Conservation (phyloP, 2,329 filamentous ascomycete species). For the Verticillium albo-atrum region DNA sequence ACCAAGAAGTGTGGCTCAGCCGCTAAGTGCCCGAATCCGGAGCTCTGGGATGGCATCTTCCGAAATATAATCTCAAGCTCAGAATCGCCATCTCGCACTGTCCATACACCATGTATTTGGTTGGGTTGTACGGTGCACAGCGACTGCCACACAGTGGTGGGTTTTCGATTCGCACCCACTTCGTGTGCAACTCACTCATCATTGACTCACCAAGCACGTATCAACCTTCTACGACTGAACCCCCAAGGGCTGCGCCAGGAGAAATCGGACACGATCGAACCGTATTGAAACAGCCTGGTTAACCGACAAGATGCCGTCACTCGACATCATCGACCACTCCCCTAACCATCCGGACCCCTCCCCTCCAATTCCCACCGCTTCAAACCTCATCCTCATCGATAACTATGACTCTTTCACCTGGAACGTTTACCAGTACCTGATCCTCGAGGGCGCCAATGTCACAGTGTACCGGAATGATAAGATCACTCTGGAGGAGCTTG, state of each 20-base stretch:
- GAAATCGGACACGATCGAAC: neutral
- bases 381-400: conserved; percentile 92
- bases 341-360: conserved; percentile 77
- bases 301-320: neutral
- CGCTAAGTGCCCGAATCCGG: neutral
- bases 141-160: neutral
- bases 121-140: neutral
- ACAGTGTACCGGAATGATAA: conserved; percentile 91
- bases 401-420: conserved; percentile 99
- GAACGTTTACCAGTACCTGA: conserved; percentile 98
- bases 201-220: neutral
- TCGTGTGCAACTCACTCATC: neutral
- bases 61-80: neutral
- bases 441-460: conserved; percentile 89
- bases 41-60: conserved; percentile 2
- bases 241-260: neutral
- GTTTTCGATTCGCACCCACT: neutral
- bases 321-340: conserved; percentile 69
- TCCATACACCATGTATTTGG: neutral
- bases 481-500: conserved; percentile 77
- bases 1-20: neutral
- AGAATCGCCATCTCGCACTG: neutral
- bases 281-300: neutral
- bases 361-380: conserved; percentile 69
- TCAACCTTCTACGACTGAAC: neutral